Evolutionary conservation across 345 rosid species (phyloP).

Genomic region (Dipteronia sinensis): DNA sequence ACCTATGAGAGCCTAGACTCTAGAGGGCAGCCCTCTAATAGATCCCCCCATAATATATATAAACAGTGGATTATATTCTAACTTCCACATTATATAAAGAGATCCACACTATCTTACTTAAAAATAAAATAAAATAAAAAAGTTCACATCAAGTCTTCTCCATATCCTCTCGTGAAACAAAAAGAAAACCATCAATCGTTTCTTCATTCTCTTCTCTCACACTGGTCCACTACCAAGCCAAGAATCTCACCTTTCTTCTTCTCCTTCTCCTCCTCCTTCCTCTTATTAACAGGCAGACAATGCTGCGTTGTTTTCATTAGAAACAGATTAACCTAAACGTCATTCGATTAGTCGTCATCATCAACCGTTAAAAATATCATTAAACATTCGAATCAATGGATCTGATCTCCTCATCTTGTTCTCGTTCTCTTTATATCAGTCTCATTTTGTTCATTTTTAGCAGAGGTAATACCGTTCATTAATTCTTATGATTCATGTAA

Average conservation of each 20-base stretch:
- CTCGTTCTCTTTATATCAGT: constrained; percentile 18
- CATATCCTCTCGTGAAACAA: not conserved
- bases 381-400: constrained; percentile 28
- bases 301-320: not conserved
- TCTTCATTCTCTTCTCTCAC: constrained; percentile 7
- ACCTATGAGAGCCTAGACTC: too few species aligned
- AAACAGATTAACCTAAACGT: too few species aligned
- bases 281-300: not conserved
- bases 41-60: too few species aligned
- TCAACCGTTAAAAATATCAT: not conserved
- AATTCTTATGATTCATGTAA: too few species aligned
- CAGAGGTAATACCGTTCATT: constrained; percentile 33
- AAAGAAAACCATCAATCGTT: not conserved
- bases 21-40: too few species aligned
- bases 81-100: not conserved
- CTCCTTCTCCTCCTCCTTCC: not conserved
- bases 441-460: constrained; percentile 34
- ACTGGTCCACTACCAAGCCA: not conserved
- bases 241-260: constrained; percentile 1
- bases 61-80: constrained; percentile 16
- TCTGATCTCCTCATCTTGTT: constrained; percentile 12
- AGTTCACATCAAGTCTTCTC: not conserved
- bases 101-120: constrained; percentile 2
- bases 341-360: not conserved
- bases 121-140: too few species aligned